A percentile compares a stretch with the other conserved stretches of the same genome.
Conservation (phyloP, 179 eudicot species). For the Nepenthes alata region DNA sequence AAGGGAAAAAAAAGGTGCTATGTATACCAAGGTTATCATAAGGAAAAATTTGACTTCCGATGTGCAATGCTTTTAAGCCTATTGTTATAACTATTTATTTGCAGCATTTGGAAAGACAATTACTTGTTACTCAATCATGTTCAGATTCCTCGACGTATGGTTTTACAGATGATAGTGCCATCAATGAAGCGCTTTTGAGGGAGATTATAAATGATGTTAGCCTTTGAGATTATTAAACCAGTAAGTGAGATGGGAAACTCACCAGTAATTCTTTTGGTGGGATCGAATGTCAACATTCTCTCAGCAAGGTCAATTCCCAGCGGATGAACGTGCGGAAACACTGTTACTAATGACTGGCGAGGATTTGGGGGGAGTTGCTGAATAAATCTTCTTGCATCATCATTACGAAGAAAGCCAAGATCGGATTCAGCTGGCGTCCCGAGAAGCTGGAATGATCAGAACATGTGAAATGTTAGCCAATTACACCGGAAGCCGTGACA, state of each 20-base stretch:
- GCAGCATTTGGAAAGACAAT: neutral
- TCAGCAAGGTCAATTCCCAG: conserved; percentile 72
- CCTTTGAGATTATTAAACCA: no score
- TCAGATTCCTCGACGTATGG: no score
- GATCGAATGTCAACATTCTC: conserved; percentile 82
- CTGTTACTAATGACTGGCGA: conserved; percentile 42
- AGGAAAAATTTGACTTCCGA: neutral
- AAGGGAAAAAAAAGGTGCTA: no score
- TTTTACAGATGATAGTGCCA: no score
- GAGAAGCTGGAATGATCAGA: conserved; percentile 35
- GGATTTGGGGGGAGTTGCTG: conserved; percentile 54
- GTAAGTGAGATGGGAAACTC: conserved; percentile 3
- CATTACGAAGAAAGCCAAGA: conserved; percentile 51
- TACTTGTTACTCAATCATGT: no score
- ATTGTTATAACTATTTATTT: neutral
- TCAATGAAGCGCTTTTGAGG: no score
- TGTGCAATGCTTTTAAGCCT: neutral
- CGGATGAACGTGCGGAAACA: conserved; percentile 80
- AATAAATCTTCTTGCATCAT: conserved; percentile 68
- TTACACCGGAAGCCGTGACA: no score
- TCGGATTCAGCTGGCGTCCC: conserved; percentile 82
- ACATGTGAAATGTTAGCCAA: neutral
- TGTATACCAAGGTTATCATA: neutral
- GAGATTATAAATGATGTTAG: no score
- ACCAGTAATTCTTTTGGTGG: conserved; percentile 79